Evolutionary conservation across 306 rosid species (phyloP).

Genomic region (Neltuma alba): DNA sequence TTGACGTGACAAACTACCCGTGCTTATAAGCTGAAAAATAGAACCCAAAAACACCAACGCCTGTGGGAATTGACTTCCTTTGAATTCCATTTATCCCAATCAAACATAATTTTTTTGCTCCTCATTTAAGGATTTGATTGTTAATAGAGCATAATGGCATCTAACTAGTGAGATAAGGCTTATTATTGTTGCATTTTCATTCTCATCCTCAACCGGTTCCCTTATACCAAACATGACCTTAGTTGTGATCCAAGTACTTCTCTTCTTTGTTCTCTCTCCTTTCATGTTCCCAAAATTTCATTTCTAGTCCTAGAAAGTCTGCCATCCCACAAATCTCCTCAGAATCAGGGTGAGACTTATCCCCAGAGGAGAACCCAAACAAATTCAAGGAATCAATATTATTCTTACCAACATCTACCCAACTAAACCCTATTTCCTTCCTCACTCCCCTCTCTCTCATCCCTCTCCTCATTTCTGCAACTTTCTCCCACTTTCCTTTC

Average conservation of each 20-base stretch:
- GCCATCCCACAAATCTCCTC: constrained; percentile 69
- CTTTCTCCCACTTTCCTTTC: constrained; percentile 86
- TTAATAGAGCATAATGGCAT: too few species aligned
- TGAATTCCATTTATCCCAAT: too few species aligned
- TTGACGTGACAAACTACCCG: too few species aligned
- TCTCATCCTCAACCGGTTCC: background rate
- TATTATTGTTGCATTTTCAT: too few species aligned
- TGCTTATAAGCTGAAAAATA: too few species aligned
- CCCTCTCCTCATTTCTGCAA: constrained; percentile 63
- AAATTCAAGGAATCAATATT: constrained; percentile 57
- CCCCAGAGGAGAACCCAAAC: constrained; percentile 83
- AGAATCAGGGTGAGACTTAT: constrained; percentile 63
- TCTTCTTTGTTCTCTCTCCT: constrained; percentile 27
- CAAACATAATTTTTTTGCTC: too few species aligned
- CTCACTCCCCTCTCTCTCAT: constrained; percentile 80
- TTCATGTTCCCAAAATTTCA: constrained; percentile 51
- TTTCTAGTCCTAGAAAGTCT: constrained; percentile 63
- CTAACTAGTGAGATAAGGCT: too few species aligned
- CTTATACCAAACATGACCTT: background rate
- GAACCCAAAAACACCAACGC: too few species aligned
- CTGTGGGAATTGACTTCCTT: too few species aligned
- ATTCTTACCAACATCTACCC: constrained; percentile 64
- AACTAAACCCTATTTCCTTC: constrained; percentile 81
- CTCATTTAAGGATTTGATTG: too few species aligned
- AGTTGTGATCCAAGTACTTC: constrained; percentile 7